Base-by-base conservation (phyloP, 2,329 filamentous ascomycete genomes). In the Grosmannia huntii region DNA sequence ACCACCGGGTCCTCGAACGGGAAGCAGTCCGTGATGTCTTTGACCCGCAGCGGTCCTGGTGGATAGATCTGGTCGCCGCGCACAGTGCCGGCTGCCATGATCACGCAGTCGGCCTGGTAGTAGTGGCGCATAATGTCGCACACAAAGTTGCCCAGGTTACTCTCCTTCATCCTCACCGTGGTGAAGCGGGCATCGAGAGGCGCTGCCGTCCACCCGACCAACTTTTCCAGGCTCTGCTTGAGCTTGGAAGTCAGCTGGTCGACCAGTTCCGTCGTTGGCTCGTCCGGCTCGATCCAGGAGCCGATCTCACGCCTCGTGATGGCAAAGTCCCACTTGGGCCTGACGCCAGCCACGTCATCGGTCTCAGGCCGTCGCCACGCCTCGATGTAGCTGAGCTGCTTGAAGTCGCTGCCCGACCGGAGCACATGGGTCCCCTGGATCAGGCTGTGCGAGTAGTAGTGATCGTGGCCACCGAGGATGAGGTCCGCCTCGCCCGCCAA, bases 1-100 rank as follows among this genome's bases (percentile, higher is more conserved):
- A 96, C 86, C 1, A 91, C 87, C 0, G 90, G 90, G 62, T 96
- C 90, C 67, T 96, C 90, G 65, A 96, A 96, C 0, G 91, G 91
- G 64, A 96, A 96, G 67, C 89, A 95, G 55, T 88, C 87, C 59
- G 90, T 81, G n/a, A 95, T 82, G 65, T 95, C 89, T 66, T 89
- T 89, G 60, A 95, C 73, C 27, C 85, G 77, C 9, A 96, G 73
- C 0, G 90, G 76, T 0, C 90, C 90, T 0, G 89, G 88, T 0
- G 89, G 84, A 65, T 95, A 96, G 36, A 96, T 84, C 69, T 94
- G 89, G 66, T 96, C 90, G 1, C 90, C 90, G 16, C 90, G 82
- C 57, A 95, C 89, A 0, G 90, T 95, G 0, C 90, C 90, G 0
- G 87, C 80, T 0, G 88, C 89, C 84, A 95, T 94, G 62, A 95